Conservation (phyloP, 805 yeast species). For the Lipomyces yamadae region DNA sequence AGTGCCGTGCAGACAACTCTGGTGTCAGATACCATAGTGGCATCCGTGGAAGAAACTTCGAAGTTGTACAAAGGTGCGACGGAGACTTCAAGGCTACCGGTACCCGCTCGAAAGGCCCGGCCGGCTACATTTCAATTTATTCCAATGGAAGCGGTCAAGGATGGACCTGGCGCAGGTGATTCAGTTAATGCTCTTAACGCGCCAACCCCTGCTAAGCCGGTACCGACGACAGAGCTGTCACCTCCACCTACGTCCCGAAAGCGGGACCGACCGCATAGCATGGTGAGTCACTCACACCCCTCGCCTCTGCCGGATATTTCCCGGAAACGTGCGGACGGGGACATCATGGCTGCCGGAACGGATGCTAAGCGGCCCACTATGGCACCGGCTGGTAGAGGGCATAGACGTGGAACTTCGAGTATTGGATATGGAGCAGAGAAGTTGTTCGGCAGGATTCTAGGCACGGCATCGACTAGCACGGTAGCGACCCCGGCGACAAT, state of each 20-base stretch:
- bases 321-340: background rate
- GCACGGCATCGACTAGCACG: conserved; percentile 4
- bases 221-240: background rate
- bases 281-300: conserved; percentile 15
- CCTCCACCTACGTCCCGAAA: conserved; percentile 4
- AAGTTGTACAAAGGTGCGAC: background rate
- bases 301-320: background rate
- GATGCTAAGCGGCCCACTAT: conserved; percentile 2
- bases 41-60: background rate
- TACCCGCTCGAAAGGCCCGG: conserved; percentile 20
- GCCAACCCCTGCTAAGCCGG: background rate
- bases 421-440: conserved; percentile 34
- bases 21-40: background rate
- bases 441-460: conserved; percentile 27
- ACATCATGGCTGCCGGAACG: conserved; percentile 12
- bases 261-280: conserved; percentile 32
- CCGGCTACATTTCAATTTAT: conserved; percentile 21
- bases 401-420: conserved; percentile 33
- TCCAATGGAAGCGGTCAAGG: background rate
- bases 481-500: conserved; percentile 7
- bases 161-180: background rate
- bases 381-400: conserved; percentile 14
- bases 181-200: background rate
- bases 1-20: background rate
- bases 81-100: conserved; percentile 20